phyloP scores from a whole-genome alignment of 1,284 basidiomycete species.

The Cutaneotrichosporon dermatis region DNA sequence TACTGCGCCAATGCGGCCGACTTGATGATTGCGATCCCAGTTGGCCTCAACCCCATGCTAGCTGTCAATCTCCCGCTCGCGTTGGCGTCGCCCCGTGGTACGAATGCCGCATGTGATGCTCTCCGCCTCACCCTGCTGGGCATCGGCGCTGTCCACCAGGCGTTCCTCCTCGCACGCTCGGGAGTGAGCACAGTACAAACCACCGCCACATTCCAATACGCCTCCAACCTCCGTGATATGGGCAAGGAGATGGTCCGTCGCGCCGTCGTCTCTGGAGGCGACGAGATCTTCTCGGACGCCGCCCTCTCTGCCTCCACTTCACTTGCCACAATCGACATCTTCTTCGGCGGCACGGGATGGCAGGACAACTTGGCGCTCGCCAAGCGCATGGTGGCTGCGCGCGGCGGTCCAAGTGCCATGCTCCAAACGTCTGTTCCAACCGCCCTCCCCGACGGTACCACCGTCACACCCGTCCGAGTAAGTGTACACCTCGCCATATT shows the following conservation, averaged over 20 bases:
- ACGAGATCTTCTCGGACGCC: slow-evolving; percentile 45
- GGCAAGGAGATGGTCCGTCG: slow-evolving; percentile 40
- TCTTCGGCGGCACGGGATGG: slow-evolving; percentile 52
- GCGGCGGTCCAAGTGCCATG: slow-evolving; percentile 48
- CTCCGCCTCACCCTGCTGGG: slow-evolving; percentile 48
- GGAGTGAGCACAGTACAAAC: slow-evolving; percentile 37
- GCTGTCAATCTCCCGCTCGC: slow-evolving; percentile 50
- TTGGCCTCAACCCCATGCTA: slow-evolving; percentile 50
- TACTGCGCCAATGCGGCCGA: slow-evolving; percentile 48
- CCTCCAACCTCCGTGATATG: slow-evolving; percentile 34
- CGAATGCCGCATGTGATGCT: slow-evolving; percentile 47
- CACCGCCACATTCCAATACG: slow-evolving; percentile 39
- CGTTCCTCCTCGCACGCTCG: slow-evolving; percentile 46
- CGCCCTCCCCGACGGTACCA: slow-evolving; percentile 42
- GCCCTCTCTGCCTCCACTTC: slow-evolving; percentile 50
- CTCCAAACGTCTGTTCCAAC: slow-evolving; percentile 32
- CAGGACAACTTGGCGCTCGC: slow-evolving; percentile 51
- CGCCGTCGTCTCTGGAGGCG: slow-evolving; percentile 18
- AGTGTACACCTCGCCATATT: no score
- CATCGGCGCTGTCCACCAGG: slow-evolving; percentile 50
- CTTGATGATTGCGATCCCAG: slow-evolving; percentile 51
- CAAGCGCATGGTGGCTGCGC: slow-evolving; percentile 50
- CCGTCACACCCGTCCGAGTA: slow-evolving; percentile 46
- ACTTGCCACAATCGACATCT: slow-evolving; percentile 53
- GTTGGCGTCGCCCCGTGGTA: slow-evolving; percentile 43